Conservation (phyloP, 2,329 filamentous ascomycete species). For the Claviceps capensis region DNA sequence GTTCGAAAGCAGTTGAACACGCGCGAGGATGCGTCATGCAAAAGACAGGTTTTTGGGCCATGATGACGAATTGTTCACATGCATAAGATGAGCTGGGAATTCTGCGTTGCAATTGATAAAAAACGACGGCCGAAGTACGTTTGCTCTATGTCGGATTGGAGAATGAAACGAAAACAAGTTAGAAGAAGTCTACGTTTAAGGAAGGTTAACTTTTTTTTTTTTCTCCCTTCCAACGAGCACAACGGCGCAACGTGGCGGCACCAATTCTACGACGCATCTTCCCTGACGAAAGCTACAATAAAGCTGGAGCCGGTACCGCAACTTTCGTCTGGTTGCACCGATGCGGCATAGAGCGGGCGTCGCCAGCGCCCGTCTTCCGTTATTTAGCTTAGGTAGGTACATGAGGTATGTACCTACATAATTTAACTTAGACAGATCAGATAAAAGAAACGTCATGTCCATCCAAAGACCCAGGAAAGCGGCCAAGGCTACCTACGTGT, state of each 20-base stretch:
- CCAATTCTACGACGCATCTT: not conserved
- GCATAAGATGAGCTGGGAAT: not conserved
- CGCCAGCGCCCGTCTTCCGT: too few species aligned
- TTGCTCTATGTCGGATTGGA: not conserved
- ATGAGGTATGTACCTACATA: too few species aligned
- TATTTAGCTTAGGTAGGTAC: too few species aligned
- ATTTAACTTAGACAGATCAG: too few species aligned
- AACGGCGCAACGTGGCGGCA: not conserved
- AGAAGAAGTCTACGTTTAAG: too few species aligned
- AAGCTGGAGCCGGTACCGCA: conserved; percentile 2
- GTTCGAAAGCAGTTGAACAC: conserved; percentile 93
- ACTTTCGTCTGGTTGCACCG: too few species aligned
- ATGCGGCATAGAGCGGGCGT: too few species aligned
- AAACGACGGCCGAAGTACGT: not conserved
- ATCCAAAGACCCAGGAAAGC: too few species aligned
- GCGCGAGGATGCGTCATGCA: conserved; percentile 87
- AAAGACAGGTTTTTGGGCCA: conserved; percentile 49
- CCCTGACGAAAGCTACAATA: conserved; percentile 13
- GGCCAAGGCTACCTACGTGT: too few species aligned
- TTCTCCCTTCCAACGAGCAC: not conserved
- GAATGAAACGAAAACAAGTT: not conserved
- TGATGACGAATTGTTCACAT: not conserved
- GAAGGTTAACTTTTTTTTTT: not conserved
- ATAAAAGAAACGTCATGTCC: too few species aligned
- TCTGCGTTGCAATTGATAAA: not conserved